phyloP scores from a whole-genome alignment of 441 rosid genomes.

The Pelargonium cotyledonis region DNA sequence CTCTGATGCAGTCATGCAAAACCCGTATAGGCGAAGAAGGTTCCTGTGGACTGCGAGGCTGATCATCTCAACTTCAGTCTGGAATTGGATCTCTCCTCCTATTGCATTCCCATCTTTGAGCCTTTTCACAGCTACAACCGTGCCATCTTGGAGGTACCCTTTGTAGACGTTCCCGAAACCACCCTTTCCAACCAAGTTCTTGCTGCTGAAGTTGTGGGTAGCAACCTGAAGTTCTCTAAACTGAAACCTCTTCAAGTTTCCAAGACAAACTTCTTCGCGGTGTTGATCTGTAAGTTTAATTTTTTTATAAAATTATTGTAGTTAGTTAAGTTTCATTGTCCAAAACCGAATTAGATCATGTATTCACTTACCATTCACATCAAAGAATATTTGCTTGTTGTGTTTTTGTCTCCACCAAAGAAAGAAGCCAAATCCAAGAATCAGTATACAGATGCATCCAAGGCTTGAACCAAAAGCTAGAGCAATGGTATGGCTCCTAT shows the following conservation, averaged over 20 bases:
- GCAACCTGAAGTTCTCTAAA: slow-evolving; percentile 77
- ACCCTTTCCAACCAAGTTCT: slow-evolving; percentile 77
- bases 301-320: slow-evolving; percentile 3
- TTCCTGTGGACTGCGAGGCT: slow-evolving; percentile 93
- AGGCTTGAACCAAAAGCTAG: slow-evolving; percentile 67
- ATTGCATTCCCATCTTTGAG: slow-evolving; percentile 76
- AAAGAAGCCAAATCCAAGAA: slow-evolving; percentile 56
- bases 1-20: slow-evolving; percentile 72
- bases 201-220: slow-evolving; percentile 74
- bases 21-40: slow-evolving; percentile 77
- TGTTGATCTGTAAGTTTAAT: slow-evolving; percentile 36
- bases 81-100: slow-evolving; percentile 91
- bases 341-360: background rate
- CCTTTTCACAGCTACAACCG: slow-evolving; percentile 83
- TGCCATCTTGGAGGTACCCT: slow-evolving; percentile 71
- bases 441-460: slow-evolving; percentile 49
- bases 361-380: slow-evolving; percentile 63
- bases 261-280: slow-evolving; percentile 68
- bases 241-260: slow-evolving; percentile 76
- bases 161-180: slow-evolving; percentile 91
- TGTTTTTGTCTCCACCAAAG: slow-evolving; percentile 85
- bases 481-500: slow-evolving; percentile 64
- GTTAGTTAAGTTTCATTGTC: background rate
- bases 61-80: slow-evolving; percentile 96
- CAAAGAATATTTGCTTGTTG: slow-evolving; percentile 59